Evolutionary conservation across 1,139 yeast genomes (phyloP).

Genomic region (Wickerhamiella infanticola): DNA sequence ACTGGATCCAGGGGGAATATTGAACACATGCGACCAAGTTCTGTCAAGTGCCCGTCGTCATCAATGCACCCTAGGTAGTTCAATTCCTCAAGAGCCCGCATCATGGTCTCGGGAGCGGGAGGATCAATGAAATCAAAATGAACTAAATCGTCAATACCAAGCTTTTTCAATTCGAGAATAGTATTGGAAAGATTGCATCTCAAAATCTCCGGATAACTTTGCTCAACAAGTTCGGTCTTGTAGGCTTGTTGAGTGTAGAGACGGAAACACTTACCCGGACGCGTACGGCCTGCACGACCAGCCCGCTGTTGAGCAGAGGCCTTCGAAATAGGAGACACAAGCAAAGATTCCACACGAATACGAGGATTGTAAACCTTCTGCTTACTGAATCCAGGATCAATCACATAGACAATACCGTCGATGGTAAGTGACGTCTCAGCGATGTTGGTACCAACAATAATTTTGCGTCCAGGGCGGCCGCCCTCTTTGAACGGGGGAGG

Average conservation of each 20-base stretch:
- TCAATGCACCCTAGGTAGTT: conserved; percentile 80
- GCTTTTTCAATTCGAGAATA: conserved; percentile 78
- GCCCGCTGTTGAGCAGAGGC: conserved; percentile 98
- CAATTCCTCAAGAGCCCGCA: conserved; percentile 93
- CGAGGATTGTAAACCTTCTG: conserved; percentile 84
- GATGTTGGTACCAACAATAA: conserved; percentile 85
- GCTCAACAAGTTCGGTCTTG: conserved; percentile 84
- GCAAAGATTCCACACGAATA: conserved; percentile 82
- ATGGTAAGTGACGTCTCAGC: conserved; percentile 96
- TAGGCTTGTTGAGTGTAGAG: conserved; percentile 94
- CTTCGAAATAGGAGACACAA: conserved; percentile 91
- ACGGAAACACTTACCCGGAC: conserved; percentile 96
- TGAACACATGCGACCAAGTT: conserved; percentile 77
- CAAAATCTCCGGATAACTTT: conserved; percentile 88
- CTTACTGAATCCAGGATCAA: conserved; percentile 89
- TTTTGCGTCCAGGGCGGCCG: conserved; percentile 86
- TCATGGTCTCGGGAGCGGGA: conserved; percentile 99
- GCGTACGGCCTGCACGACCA: conserved; percentile 99
- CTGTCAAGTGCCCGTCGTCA: conserved; percentile 82
- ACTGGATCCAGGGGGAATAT: conserved; percentile 93
- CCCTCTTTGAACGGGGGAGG: conserved; percentile 45
- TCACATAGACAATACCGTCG: conserved; percentile 76
- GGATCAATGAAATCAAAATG: conserved; percentile 99
- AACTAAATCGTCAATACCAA: conserved; percentile 89
- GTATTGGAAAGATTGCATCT: conserved; percentile 85